Evolutionary conservation across 225 moss, liverwort and hornwort species (phyloP).

Genomic region (Polytrichum formosum): DNA sequence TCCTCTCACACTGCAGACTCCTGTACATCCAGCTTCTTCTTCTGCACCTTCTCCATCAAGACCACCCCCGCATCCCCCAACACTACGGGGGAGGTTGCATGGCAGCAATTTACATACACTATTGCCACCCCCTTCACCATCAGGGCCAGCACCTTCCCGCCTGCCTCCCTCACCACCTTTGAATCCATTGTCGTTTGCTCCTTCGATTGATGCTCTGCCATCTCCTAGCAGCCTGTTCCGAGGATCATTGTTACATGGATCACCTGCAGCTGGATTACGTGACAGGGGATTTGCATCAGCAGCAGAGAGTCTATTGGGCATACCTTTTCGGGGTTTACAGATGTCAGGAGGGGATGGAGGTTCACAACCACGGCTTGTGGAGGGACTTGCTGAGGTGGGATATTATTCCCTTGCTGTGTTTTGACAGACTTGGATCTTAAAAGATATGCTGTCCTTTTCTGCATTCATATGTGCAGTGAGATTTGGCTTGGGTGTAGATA

Average conservation of each 20-base stretch:
- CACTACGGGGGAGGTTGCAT: constrained; percentile 55
- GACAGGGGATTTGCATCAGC: constrained; percentile 62
- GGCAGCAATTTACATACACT: constrained; percentile 50
- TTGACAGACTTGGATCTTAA: no score
- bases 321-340: constrained; percentile 70
- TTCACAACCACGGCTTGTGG: constrained; percentile 72
- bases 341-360: constrained; percentile 64
- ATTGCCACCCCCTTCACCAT: constrained; percentile 52
- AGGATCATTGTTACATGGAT: constrained; percentile 67
- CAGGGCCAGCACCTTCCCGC: constrained; percentile 70
- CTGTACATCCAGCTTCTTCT: constrained; percentile 29
- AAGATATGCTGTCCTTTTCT: no score
- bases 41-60: constrained; percentile 60
- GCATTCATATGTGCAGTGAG: no score
- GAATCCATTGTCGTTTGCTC: constrained; percentile 55
- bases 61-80: constrained; percentile 74
- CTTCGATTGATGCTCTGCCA: constrained; percentile 63
- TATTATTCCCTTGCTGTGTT: not conserved
- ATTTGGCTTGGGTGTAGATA: no score
- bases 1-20: constrained; percentile 36
- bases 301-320: constrained; percentile 66
- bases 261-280: constrained; percentile 51
- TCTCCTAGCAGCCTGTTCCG: constrained; percentile 54
- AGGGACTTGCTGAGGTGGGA: constrained; percentile 82
- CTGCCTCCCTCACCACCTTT: constrained; percentile 54